Conservation (phyloP, 805 yeast species). For the Grigorovia yakushimaensis region DNA sequence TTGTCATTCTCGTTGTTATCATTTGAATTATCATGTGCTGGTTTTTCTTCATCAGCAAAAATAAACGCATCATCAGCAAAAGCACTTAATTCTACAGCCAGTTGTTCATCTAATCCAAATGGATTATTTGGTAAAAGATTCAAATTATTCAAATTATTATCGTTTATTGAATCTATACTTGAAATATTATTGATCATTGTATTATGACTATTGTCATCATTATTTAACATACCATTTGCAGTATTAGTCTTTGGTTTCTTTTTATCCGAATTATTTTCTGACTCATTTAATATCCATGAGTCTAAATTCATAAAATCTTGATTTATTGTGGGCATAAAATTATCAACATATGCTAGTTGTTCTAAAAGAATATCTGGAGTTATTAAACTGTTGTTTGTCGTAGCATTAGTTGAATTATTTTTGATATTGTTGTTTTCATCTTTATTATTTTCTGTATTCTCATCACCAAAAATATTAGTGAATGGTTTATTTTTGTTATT, state of each 20-base stretch:
- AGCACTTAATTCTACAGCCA: constrained; percentile 62
- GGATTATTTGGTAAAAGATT: constrained; percentile 1
- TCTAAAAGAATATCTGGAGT: constrained; percentile 44
- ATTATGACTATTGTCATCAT: background rate
- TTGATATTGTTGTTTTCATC: background rate
- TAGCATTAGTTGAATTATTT: constrained; percentile 5
- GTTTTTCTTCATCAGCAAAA: constrained; percentile 65
- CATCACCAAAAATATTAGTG: constrained; percentile 16
- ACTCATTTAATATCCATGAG: constrained; percentile 21
- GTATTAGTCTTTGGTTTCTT: background rate
- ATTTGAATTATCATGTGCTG: constrained; percentile 7
- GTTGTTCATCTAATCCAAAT: constrained; percentile 36
- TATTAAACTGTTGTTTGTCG: constrained; percentile 1
- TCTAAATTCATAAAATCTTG: constrained; percentile 32
- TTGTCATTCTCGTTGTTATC: constrained; percentile 4
- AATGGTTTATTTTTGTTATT: constrained; percentile 7
- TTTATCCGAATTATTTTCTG: constrained; percentile 27
- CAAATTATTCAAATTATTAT: background rate
- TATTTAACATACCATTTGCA: too few species aligned
- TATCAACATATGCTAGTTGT: constrained; percentile 72
- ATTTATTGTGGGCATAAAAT: constrained; percentile 50
- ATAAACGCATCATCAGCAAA: constrained; percentile 75
- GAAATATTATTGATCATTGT: constrained; percentile 2
- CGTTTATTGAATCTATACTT: background rate
- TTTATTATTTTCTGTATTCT: constrained; percentile 2